phyloP scores from a whole-genome alignment of 2,329 filamentous ascomycete species.

The Diaporthe australafricana region DNA sequence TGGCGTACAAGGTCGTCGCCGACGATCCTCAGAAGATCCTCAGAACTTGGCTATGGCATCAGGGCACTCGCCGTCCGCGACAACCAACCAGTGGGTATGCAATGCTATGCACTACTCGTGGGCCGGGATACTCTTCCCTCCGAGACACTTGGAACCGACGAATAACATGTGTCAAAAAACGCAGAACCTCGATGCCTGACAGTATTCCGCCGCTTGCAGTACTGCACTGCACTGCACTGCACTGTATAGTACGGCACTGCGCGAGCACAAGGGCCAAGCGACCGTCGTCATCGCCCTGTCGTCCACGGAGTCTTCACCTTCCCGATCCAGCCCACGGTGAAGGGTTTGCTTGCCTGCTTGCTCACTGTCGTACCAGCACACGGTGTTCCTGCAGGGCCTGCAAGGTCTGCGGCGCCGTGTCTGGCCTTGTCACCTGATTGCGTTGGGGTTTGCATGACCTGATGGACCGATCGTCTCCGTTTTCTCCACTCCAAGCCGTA shows the following conservation, averaged over 20 bases:
- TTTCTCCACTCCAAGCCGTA: constrained; percentile 27
- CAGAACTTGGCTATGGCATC: neutral
- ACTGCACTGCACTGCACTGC: neutral
- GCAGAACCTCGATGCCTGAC: neutral
- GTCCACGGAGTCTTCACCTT: constrained; percentile 10
- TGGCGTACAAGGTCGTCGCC: neutral
- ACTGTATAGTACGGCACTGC: neutral
- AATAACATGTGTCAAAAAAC: constrained; percentile 16
- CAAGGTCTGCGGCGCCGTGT: neutral
- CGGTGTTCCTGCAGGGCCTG: constrained; percentile 21
- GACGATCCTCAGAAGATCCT: neutral
- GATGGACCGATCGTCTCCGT: constrained; percentile 24
- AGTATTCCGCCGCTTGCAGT: constrained; percentile 3
- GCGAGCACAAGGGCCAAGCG: neutral
- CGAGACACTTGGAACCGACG: neutral
- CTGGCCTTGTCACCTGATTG: constrained; percentile 25
- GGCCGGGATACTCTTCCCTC: neutral
- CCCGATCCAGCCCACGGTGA: constrained; percentile 21
- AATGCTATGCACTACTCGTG: neutral
- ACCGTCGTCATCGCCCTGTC: constrained; percentile 24
- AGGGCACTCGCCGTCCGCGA: neutral
- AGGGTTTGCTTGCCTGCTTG: neutral
- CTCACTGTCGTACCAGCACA: constrained; percentile 12
- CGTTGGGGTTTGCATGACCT: constrained; percentile 34
- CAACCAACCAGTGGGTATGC: constrained; percentile 13